Evolutionary conservation across 2,329 filamentous ascomycete genomes (phyloP), one percentile per base, ranked within the genome.

Genomic region (Paecilomyces fulvus): DNA sequence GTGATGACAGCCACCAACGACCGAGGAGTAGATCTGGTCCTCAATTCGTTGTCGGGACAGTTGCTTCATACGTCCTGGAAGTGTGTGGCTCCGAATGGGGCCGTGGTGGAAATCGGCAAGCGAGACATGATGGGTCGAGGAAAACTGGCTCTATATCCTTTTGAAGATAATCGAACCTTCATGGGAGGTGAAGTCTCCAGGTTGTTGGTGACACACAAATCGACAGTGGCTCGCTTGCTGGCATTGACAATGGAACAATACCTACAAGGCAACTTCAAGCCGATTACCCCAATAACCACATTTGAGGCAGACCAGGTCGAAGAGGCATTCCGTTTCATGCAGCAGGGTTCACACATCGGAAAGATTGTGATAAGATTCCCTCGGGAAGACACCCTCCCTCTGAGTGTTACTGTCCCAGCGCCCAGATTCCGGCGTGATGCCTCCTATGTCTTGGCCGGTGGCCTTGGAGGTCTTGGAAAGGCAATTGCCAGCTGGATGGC

Each of bases 311-410:
- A 10, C 55, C 2, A 71, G 1, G 62, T 76, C 0, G 60, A 67
- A 10, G 67, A 74, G 10, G 76, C 76, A 0, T 77, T 80, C 59
- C 64, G 74, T 0, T 66, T 64, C 33, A 73, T 80, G 71, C 74
- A 79, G 54, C 65, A 64, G 1, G 76, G 75, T 0, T 63, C 67
- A 1, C 76, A 79, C 58, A 73, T 77, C 14, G 77, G 76, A 0
- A 79, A 79, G 55, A 73, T 79, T 12, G 68, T 79, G 12, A 52
- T 76, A 12, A 61, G 59, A 10, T 61, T 70, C 25, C 25, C 25
- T 28, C 57, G 59, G n/a, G 55, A 61, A 7, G 58, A 57, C 21
- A 21, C 21, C 21, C 21, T 21, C 21, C 21, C 21, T 21, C 21
- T 21, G 21, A 21, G 25, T 52, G 12, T 31, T 43, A 6, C 28